Base-by-base conservation (phyloP, 257 asterid genomes). In the Ilex aquifolium region DNA sequence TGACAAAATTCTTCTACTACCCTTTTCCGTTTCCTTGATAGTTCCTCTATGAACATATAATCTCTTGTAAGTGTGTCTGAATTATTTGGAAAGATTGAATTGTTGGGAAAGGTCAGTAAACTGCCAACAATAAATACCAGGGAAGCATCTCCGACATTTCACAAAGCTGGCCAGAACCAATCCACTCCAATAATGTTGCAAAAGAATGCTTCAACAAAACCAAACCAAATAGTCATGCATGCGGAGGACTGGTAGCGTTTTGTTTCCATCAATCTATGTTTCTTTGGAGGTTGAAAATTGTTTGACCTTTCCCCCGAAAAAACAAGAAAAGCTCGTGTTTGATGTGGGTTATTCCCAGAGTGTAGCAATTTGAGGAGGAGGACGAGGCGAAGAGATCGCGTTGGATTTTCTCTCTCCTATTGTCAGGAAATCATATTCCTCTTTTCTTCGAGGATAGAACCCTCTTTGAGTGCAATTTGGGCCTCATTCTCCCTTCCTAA, bases 401-500 rank as follows among this genome's bases (percentile, higher is more conserved):
- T 36, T 36, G 40, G 40, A 36, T 36, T 7, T 36, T 36, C 40
- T 36, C 40, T 36, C 40, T 46, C 9, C 51, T 46, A 46, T 46
- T 46, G 13, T 13, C 51, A 3, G 15, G 15, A 10, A 8, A 2
- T 77, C 53, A 58, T 77, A 71, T 76, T 83, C 73, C 65, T 76
- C 77, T 76, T 85, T 60, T 84, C 89, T 71, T 92, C 97, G 67
- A 92, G 72, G 44, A 74, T 74, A 12, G 96, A 77, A 46, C 97
- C 99, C 67, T 89, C 97, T 69, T 71, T 80, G 12, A 92, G 83
- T 49, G 97, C 83, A 58, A 89, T 83, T 65, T 89, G 97, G 0
- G 90, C 99, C 50, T 92, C 99, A 17, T 80, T 83, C 62, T 85
- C 95, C 91, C 87, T 85, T 52, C 85, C 85, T 58, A 92, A 77